Conservation (phyloP, 306 rosid genomes). For the Prunus padus region DNA sequence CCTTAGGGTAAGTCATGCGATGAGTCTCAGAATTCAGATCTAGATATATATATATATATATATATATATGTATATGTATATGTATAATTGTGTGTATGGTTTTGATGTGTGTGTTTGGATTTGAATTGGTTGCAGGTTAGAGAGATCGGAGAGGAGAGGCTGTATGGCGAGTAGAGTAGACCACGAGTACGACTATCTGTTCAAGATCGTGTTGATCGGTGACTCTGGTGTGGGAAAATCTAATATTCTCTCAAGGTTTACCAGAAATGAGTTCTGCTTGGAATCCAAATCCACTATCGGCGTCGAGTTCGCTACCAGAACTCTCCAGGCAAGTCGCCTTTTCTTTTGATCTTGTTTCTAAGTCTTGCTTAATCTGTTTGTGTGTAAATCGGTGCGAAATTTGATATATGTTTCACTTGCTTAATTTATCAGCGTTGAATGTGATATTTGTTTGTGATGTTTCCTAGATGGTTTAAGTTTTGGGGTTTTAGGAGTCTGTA, state of each 20-base stretch:
- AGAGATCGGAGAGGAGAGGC: conserved; percentile 52
- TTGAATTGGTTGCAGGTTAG: conserved; percentile 40
- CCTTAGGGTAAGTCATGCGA: conserved; percentile 42
- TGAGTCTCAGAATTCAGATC: conserved; percentile 22
- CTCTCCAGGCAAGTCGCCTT: conserved; percentile 68
- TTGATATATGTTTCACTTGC: neutral
- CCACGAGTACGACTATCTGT: conserved; percentile 92
- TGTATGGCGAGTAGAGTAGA: conserved; percentile 89
- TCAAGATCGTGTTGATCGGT: conserved; percentile 97
- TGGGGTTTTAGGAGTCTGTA: neutral
- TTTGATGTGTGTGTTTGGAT: neutral
- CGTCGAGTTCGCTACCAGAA: conserved; percentile 93
- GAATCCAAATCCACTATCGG: conserved; percentile 98
- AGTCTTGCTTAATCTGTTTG: neutral
- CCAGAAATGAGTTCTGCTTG: conserved; percentile 96
- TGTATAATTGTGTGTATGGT: neutral
- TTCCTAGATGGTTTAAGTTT: too few species aligned
- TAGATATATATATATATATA: neutral
- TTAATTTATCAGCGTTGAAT: neutral
- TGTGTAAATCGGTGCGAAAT: neutral
- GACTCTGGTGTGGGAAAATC: conserved; percentile 99
- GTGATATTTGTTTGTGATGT: neutral
- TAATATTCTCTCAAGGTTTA: conserved; percentile 93
- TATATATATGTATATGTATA: neutral
- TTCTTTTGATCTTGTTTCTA: neutral